Conservation (phyloP, 2,329 filamentous ascomycete genomes). For the Albophoma yamanashiensis region DNA sequence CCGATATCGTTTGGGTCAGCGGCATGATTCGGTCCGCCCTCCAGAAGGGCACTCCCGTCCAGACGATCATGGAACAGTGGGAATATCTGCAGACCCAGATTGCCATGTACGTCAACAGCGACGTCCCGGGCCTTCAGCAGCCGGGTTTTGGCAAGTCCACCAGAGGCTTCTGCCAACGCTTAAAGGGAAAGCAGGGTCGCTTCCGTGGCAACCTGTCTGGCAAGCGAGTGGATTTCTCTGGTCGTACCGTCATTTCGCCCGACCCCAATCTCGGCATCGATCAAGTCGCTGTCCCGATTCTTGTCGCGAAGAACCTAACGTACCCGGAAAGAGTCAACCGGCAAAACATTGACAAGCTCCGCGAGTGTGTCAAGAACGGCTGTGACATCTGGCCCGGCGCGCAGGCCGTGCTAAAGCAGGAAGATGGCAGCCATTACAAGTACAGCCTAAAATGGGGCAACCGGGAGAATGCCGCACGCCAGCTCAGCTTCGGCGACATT, state of each 20-base stretch:
- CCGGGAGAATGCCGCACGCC: constrained; percentile 57
- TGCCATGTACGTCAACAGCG: constrained; percentile 96
- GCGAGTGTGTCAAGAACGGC: constrained; percentile 64
- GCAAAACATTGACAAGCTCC: constrained; percentile 77
- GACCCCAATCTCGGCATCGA: constrained; percentile 92
- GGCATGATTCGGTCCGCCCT: constrained; percentile 76
- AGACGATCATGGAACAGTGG: constrained; percentile 96
- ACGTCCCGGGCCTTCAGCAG: constrained; percentile 85
- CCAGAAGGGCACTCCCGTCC: constrained; percentile 71
- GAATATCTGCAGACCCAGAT: constrained; percentile 93
- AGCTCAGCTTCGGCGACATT: constrained; percentile 72
- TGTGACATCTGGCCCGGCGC: constrained; percentile 77
- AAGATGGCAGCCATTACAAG: constrained; percentile 57
- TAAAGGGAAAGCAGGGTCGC: constrained; percentile 95
- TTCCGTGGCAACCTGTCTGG: constrained; percentile 95
- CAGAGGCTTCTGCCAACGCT: constrained; percentile 83
- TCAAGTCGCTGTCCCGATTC: constrained; percentile 79
- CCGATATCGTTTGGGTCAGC: constrained; percentile 90
- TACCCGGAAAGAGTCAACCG: constrained; percentile 83
- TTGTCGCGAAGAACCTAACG: constrained; percentile 93
- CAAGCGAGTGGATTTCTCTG: constrained; percentile 98
- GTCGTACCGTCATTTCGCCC: constrained; percentile 92
- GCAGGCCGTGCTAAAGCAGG: constrained; percentile 67
- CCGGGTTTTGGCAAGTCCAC: constrained; percentile 80
- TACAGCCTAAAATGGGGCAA: constrained; percentile 68